phyloP scores from a whole-genome alignment of 345 rosid species.

The Citrus medica region DNA sequence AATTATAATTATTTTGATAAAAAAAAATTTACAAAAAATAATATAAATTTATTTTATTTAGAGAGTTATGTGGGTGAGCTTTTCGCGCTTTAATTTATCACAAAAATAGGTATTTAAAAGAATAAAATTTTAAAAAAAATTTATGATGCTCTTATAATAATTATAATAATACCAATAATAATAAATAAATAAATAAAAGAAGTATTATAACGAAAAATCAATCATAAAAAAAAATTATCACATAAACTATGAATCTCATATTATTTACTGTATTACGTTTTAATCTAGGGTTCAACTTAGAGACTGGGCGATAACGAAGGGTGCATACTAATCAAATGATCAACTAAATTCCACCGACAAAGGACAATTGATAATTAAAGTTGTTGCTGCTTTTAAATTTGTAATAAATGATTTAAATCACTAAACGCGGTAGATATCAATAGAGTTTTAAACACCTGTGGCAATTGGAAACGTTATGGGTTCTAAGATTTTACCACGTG shows the following conservation, averaged over 20 bases:
- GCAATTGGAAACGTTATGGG: not conserved
- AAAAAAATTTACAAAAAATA: too few relatives aligned
- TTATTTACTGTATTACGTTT: not conserved
- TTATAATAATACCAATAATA: not conserved
- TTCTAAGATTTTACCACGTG: not conserved
- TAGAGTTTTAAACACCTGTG: not conserved
- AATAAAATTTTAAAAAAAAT: too few relatives aligned
- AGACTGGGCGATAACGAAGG: not conserved
- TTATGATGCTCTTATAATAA: too few relatives aligned
- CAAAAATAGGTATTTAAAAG: too few relatives aligned
- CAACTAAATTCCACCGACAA: not conserved
- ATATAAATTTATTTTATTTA: too few relatives aligned
- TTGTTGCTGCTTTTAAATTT: not conserved
- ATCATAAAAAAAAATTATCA: too few relatives aligned
- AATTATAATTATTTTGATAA: too few relatives aligned
- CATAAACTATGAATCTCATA: too few relatives aligned
- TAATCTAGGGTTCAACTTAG: not conserved
- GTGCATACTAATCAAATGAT: not conserved
- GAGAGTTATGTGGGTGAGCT: too few relatives aligned
- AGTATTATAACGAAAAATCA: not conserved
- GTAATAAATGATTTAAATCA: not conserved
- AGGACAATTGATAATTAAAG: not conserved
- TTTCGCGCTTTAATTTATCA: too few relatives aligned
- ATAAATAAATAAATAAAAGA: not conserved
- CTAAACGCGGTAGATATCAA: not conserved